phyloP scores from a whole-genome alignment of 371 early-diverging fungal species.

The Smittium mucronatum region DNA sequence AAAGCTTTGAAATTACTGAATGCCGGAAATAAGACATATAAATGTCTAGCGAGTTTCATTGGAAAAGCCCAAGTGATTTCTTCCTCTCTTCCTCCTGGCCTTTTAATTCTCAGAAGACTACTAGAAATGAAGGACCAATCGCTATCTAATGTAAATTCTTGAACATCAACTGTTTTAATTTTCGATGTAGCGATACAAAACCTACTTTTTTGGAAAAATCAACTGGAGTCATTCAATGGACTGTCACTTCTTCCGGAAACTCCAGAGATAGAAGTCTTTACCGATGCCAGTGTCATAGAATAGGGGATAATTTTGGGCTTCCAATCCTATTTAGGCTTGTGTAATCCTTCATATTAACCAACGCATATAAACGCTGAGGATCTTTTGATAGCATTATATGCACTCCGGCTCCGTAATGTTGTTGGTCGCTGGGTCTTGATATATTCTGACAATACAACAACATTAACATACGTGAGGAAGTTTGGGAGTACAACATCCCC shows the following conservation, averaged over 20 bases:
- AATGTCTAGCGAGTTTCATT: not conserved
- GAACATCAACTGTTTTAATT: not conserved
- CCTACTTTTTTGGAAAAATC: not conserved
- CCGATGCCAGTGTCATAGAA: not conserved
- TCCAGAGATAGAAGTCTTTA: not conserved
- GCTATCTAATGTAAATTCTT: not conserved
- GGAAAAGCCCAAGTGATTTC: constrained; percentile 1
- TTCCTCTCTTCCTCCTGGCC: not conserved
- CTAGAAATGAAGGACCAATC: not conserved
- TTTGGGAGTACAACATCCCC: not conserved
- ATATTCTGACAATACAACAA: not conserved
- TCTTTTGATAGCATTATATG: not conserved
- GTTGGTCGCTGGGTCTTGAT: not conserved
- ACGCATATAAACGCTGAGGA: not conserved
- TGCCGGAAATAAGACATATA: not conserved
- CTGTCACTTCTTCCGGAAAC: not conserved
- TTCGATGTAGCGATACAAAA: not conserved
- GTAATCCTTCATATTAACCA: not conserved
- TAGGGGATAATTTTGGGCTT: not conserved
- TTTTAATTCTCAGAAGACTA: not conserved
- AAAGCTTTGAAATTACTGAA: not conserved
- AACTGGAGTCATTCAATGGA: not conserved
- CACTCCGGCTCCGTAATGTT: not conserved
- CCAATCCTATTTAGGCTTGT: not conserved
- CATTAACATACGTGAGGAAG: not conserved